Evolutionary conservation across 108 stramenopile genomes (phyloP).

Genomic region (Conticribra guillardii): DNA sequence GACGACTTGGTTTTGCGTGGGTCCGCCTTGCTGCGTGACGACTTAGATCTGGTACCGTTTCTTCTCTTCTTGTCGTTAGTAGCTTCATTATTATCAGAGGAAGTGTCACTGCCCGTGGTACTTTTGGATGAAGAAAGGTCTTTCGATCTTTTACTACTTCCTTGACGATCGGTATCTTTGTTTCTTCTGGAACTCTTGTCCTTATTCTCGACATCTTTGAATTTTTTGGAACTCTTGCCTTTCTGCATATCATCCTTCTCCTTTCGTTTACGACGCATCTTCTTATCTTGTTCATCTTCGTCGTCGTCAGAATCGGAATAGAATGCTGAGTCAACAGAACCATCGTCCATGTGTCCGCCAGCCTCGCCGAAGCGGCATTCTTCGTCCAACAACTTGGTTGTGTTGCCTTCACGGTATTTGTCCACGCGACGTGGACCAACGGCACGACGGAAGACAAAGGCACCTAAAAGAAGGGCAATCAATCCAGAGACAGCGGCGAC

Average conservation of each 20-base stretch:
- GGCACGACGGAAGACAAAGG: slow-evolving; percentile 30
- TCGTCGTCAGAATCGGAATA: slow-evolving; percentile 27
- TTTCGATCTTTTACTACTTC: no score
- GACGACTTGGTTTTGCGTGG: no score
- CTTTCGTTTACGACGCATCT: slow-evolving; percentile 22
- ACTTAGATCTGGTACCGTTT: no score
- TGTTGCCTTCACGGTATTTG: slow-evolving; percentile 1
- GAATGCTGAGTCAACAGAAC: slow-evolving; percentile 38
- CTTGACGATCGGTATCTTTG: no score
- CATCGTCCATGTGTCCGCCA: slow-evolving; percentile 31
- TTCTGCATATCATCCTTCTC: background rate
- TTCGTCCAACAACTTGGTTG: slow-evolving; percentile 9
- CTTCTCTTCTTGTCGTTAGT: no score
- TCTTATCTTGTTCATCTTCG: slow-evolving; percentile 10
- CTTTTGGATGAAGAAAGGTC: no score
- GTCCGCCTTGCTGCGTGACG: no score
- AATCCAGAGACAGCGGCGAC: slow-evolving; percentile 19
- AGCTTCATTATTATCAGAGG: no score
- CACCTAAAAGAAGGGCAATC: slow-evolving; percentile 18
- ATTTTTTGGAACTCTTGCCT: background rate
- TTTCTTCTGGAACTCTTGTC: no score
- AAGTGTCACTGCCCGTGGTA: no score
- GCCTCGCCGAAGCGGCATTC: slow-evolving; percentile 12
- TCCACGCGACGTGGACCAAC: slow-evolving; percentile 25
- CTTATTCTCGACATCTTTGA: no score